Evolutionary conservation across 768 basidiomycete genomes (phyloP), one percentile per base, ranked within the genome.

Genomic region (Suillus paluster): DNA sequence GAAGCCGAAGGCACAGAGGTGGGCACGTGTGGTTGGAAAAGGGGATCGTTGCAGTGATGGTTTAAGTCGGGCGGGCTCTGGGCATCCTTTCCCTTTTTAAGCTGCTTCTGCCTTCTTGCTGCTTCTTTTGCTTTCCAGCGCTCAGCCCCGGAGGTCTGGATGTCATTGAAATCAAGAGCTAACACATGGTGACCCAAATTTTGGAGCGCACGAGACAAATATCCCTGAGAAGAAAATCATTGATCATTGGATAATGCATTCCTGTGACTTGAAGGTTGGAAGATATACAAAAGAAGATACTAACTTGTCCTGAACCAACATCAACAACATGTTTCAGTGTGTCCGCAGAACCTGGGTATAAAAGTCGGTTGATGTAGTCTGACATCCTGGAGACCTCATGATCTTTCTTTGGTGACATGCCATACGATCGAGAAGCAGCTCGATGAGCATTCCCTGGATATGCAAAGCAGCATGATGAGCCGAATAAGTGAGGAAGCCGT

Each of bases 401-500:
- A 3, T 77, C 75, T 70, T 92, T 92, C 71, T 92, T 92, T 6
- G 89, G 89, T 5, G 89, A 90, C 84, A 90, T 87, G 17, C 90
- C 87, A 36, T 72, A 71, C 30, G 62, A 41, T 23, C 66, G 63
- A 36, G 44, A n/a, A 27, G 58, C 57, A 48, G 45, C 48, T 52
- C 58, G 33, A 23, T 25, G 49, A 39, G 44, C 17, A 55, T 58
- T 48, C 63, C 60, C 59, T 64, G 63, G 6, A 50, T 64, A 36
- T 33, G 9, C 54, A 25, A 34, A 59, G 55, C 33, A 21, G 36
- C 30, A 38, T 17, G 39, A 42, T n/a, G 19, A 33, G 49, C 30
- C 49, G 33, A 30, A 15, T 21, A 44, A 10, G 66, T 50, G 36
- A 53, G 59, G n/a, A 53, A 49, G 17, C 61, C 42, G n/a, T 17